Evolutionary conservation across 148 eudicot species (phyloP).

Genomic region (Rheum nobile): DNA sequence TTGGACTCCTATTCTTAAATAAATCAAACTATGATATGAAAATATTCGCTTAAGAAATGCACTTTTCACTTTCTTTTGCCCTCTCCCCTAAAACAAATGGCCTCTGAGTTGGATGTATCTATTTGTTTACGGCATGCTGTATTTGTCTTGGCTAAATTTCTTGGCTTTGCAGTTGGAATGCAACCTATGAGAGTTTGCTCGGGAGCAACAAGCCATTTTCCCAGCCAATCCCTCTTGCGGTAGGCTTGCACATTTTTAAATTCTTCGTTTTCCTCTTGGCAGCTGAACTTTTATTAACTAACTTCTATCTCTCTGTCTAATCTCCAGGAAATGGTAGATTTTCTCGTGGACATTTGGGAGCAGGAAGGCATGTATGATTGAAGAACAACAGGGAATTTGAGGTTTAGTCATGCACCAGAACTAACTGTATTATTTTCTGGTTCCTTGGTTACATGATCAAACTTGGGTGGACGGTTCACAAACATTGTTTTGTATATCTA

Average conservation of each 20-base stretch:
- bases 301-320: neutral
- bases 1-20: neutral
- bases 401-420: constrained; percentile 7
- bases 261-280: neutral
- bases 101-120: neutral
- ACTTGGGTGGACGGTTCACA: neutral
- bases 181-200: constrained; percentile 64
- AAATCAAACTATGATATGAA: neutral
- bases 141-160: constrained; percentile 12
- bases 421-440: neutral
- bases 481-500: neutral
- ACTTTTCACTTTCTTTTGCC: neutral
- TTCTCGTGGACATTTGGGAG: constrained; percentile 81
- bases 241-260: constrained; percentile 23
- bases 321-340: constrained; percentile 75
- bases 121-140: neutral
- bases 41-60: neutral
- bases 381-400: constrained; percentile 9
- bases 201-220: constrained; percentile 58
- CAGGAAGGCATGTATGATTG: constrained; percentile 81
- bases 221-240: constrained; percentile 65
- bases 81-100: neutral
- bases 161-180: constrained; percentile 62
- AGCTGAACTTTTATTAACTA: neutral
- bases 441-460: constrained; percentile 8